Base-by-base conservation (phyloP, 2,329 filamentous ascomycete genomes). In the Colletotrichum musae region DNA sequence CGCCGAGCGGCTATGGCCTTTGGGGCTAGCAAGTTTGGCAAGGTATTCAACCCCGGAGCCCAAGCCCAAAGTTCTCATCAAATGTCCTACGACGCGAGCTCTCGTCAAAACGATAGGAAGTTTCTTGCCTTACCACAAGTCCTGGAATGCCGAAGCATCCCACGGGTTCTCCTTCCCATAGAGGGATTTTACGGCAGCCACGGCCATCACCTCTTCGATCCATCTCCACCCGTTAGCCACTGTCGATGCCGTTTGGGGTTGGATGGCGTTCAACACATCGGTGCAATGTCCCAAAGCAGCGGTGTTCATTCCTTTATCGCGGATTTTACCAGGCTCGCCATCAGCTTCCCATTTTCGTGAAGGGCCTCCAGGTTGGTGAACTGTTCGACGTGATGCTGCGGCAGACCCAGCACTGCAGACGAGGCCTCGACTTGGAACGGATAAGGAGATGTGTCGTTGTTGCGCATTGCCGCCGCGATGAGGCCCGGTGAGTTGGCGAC, bases 361-460 rank as follows among this genome's bases (percentile, higher is more conserved):
- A 81, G 63, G 39, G 79, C 74, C 0, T 77, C 74, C 6, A 70
- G 73, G 39, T 72, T 56, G 24, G 61, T 60, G 15, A 76, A 41
- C 36, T 73, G 71, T 2, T 65, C 61, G 16, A 74, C 28, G 4
- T 72, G 68, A 3, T 74, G 62, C 28, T 77, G 73, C 26, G 78
- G 77, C 26, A 83, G 75, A 1, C 78, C 80, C 28, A 84, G 73
- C 54, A 84, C 72, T n/a, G 77, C 75, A 28, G 79, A 74, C 6
- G 78, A 77, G 3, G 81, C 76, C 18, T 81, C 77, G 4, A 80
- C 64, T 9, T 81, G 76, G 50, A 86, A 78, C 1, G 81, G 80
- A 28, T 82, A 80, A 72, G 87, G 86, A 3, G 77, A 79, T 18
- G 87, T 74, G 9, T 80, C 79, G 57, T 80, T 81, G 48, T 79